A percentile compares a stretch with the other conserved stretches of the same genome.
phyloP scores from a whole-genome alignment of 2,329 filamentous ascomycete genomes.

The Arthroderma sp. region DNA sequence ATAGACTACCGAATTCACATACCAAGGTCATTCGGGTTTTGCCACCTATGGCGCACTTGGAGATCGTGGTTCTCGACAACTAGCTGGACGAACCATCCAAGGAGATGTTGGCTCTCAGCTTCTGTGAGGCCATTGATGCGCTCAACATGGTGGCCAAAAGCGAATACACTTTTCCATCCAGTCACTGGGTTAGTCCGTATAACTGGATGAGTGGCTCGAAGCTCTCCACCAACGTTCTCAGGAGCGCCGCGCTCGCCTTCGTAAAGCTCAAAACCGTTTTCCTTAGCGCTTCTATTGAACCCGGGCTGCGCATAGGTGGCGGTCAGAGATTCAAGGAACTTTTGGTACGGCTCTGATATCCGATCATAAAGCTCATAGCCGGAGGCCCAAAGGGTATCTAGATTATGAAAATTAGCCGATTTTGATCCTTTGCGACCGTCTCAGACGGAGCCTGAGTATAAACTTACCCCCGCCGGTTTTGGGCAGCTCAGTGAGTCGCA shows the following conservation, averaged over 20 bases:
- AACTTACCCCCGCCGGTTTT: slow-evolving; percentile 27
- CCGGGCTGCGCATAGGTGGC: slow-evolving; percentile 21
- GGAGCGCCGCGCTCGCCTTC: slow-evolving; percentile 35
- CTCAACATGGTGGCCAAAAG: slow-evolving; percentile 19
- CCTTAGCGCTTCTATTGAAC: slow-evolving; percentile 21
- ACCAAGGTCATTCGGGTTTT: slow-evolving; percentile 31
- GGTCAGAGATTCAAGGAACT: slow-evolving; percentile 29
- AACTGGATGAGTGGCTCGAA: slow-evolving; percentile 34
- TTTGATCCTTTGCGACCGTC: too few relatives aligned
- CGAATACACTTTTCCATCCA: slow-evolving; percentile 28
- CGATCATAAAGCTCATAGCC: slow-evolving; percentile 33
- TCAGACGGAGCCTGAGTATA: too few relatives aligned
- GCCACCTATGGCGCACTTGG: slow-evolving; percentile 28
- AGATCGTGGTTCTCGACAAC: slow-evolving; percentile 31
- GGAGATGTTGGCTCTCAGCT: slow-evolving; percentile 21
- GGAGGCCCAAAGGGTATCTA: slow-evolving; percentile 33
- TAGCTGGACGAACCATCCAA: slow-evolving; percentile 24
- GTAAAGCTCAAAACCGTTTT: slow-evolving; percentile 20
- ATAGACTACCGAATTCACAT: slow-evolving; percentile 5
- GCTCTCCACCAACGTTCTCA: slow-evolving; percentile 42
- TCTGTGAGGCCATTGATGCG: slow-evolving; percentile 22
- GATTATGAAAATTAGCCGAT: neutral
- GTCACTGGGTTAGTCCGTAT: slow-evolving; percentile 41
- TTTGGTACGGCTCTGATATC: slow-evolving; percentile 25
- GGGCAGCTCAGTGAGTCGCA: slow-evolving; percentile 32